Evolutionary conservation across 2,329 filamentous ascomycete species (phyloP), one percentile per base, ranked within the genome.

Genomic region (Trichoderma endophyticum): DNA sequence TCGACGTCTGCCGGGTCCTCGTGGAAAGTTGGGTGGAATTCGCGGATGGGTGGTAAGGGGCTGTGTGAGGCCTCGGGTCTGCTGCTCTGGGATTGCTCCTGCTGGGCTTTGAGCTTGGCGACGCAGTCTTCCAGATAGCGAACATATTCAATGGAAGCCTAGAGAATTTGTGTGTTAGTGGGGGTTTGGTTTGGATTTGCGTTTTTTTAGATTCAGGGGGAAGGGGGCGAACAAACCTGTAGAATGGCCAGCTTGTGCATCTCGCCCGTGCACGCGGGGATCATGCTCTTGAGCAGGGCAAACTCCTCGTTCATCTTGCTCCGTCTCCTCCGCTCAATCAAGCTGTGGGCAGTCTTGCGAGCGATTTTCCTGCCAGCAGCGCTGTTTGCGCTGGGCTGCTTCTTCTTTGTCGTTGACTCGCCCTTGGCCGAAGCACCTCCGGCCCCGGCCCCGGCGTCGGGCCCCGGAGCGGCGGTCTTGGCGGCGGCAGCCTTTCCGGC

Each of bases 271-370:
- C 96, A 98, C 2, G 96, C 95, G 0, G 96, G 96, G 71, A 98
- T 97, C 93, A 99, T 94, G 77, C 92, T 89, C 83, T 98, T 98
- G 75, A 98, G 84, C 18, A 97, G 92, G 2, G 90, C 92, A 83
- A 98, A 98, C 83, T 98, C 96, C 80, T 98, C 95, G 77, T 99
- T 98, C 95, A 98, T 99, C 85, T 98, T 99, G 14, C 93, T 97
- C 74, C 96, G 87, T 77, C 96, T 86, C 72, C 95, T 86, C 60
- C 96, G 87, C 83, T 99, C 96, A 76, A 98, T 99, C 75, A 98
- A 83, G 78, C 94, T 98, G 79, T 99, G 96, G 12, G 96, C 96
- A 2, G 95, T 98, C 84, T 98, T 98, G 75, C 96, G 89, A 6
- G 96, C 95, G 76, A 96, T 97, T 84, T 98, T 98, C 71, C 94